These are phyloP conservation scores for Ricinus communis DNA, from an alignment of 345 rosid genomes.

Conservation along the genomic window DNA sequence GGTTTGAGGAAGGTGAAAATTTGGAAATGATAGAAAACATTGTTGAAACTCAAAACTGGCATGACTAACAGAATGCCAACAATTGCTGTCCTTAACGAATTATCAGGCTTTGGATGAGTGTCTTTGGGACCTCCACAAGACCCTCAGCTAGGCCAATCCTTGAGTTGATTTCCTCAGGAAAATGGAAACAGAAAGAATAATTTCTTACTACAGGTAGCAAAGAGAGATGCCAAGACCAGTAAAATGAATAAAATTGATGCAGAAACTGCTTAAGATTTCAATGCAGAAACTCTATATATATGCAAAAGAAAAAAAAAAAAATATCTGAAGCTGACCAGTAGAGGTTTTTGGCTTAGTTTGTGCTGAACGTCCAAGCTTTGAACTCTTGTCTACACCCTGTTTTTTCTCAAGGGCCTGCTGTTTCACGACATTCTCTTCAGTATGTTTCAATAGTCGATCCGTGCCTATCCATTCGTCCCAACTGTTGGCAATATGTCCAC, in stretches of 20 bases:
- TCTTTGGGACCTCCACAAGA: not conserved
- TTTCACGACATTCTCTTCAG: conserved; percentile 32
- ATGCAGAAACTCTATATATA: not conserved
- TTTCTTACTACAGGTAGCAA: not conserved
- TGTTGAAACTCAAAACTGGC: too few relatives aligned
- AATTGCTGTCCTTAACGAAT: not conserved
- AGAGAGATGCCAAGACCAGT: not conserved
- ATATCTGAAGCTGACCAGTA: conserved; percentile 19
- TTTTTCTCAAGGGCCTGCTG: conserved; percentile 35
- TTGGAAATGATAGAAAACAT: too few relatives aligned
- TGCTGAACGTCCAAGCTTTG: conserved; percentile 30
- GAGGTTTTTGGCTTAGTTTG: conserved; percentile 35
- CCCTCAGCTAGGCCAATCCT: not conserved
- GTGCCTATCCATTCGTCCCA: conserved; percentile 41
- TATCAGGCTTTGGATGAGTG: not conserved
- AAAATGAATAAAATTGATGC: not conserved
- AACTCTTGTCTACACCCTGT: conserved; percentile 26
- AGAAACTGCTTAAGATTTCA: not conserved
- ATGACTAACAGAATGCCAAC: not conserved
- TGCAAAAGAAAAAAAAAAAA: not conserved
- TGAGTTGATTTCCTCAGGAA: not conserved
- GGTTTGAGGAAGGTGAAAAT: not conserved
- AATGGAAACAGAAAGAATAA: not conserved
- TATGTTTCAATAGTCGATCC: conserved; percentile 31
- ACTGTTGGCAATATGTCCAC: conserved; percentile 49